phyloP scores from a whole-genome alignment of 2,329 filamentous ascomycete genomes.

The Magnaporthiopsis incrustans region DNA sequence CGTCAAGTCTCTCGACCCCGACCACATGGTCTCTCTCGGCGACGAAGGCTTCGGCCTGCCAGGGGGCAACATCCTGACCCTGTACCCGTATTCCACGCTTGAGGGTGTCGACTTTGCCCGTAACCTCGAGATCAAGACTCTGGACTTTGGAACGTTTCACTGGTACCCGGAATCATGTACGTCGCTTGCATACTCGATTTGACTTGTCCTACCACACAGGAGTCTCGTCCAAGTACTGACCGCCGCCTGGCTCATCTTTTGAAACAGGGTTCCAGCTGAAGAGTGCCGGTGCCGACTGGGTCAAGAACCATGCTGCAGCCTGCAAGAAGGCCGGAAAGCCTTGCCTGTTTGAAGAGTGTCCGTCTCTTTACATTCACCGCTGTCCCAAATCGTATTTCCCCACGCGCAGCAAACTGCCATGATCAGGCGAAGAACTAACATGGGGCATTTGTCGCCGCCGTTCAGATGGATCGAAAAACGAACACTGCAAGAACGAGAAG shows the following conservation, averaged over 20 bases:
- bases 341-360: constrained; percentile 33
- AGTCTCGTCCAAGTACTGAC: neutral
- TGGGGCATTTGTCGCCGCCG: neutral
- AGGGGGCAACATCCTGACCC: constrained; percentile 12
- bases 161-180: constrained; percentile 28
- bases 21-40: constrained; percentile 55
- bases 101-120: constrained; percentile 46
- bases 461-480: constrained; percentile 16
- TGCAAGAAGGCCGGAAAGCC: constrained; percentile 31
- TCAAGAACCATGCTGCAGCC: constrained; percentile 27
- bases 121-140: constrained; percentile 39
- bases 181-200: constrained; percentile 8
- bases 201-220: neutral
- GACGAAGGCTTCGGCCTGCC: constrained; percentile 37
- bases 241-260: neutral
- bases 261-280: constrained; percentile 21
- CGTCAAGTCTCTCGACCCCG: constrained; percentile 51
- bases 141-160: constrained; percentile 42
- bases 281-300: constrained; percentile 28
- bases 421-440: neutral
- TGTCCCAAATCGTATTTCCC: neutral
- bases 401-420: neutral
- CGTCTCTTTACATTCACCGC: constrained; percentile 13
- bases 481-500: constrained; percentile 19
- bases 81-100: constrained; percentile 28